These are phyloP conservation scores for Parastagonospora avenae DNA, from an alignment of 2,329 filamentous ascomycete species.

Conservation along the genomic window DNA sequence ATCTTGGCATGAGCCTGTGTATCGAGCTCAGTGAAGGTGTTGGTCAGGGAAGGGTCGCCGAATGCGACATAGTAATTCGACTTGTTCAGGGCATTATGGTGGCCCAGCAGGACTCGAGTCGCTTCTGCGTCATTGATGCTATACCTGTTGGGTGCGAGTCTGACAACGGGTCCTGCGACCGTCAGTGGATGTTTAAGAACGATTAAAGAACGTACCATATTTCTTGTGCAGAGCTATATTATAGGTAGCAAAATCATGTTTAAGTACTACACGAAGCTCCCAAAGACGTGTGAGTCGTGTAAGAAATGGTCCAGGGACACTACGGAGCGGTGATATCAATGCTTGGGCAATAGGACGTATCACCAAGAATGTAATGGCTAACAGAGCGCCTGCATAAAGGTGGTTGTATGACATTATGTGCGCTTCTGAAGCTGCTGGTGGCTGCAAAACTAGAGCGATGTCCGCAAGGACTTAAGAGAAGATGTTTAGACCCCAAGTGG, in stretches of 20 bases:
- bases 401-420: too few relatives aligned
- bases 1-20: slow-evolving; percentile 41
- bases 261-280: slow-evolving; percentile 48
- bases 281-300: slow-evolving; percentile 53
- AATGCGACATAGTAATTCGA: slow-evolving; percentile 35
- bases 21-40: slow-evolving; percentile 46
- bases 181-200: not conserved
- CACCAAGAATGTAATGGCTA: not conserved
- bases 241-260: slow-evolving; percentile 47
- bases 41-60: slow-evolving; percentile 19
- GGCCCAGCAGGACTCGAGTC: slow-evolving; percentile 8
- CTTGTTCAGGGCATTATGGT: slow-evolving; percentile 11
- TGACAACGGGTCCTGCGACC: slow-evolving; percentile 13
- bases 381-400: not conserved
- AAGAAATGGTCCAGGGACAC: slow-evolving; percentile 53
- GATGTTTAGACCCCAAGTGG: too few relatives aligned
- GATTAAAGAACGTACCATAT: slow-evolving; percentile 36
- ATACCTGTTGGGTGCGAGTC: slow-evolving; percentile 20
- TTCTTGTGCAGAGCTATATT: slow-evolving; percentile 47
- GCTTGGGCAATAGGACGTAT: not conserved
- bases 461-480: too few relatives aligned
- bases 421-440: too few relatives aligned
- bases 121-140: slow-evolving; percentile 18
- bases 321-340: slow-evolving; percentile 39
- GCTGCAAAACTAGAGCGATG: too few relatives aligned